Evolutionary conservation across 2,329 filamentous ascomycete species (phyloP).

Genomic region (Fusarium vanettenii): DNA sequence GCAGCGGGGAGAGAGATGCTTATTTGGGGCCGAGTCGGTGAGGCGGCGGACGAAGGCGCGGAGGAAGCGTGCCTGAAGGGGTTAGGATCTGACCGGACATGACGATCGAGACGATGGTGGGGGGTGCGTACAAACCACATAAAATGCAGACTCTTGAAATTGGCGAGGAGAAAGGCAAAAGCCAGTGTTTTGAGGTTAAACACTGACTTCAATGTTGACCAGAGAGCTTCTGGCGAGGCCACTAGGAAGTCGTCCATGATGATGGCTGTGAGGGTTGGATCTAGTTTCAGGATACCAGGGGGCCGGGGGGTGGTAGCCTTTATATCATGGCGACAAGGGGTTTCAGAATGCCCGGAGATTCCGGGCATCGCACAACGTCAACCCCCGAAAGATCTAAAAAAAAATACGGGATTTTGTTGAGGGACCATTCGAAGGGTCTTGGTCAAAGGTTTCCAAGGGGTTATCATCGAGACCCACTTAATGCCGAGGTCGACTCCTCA

Average conservation of each 20-base stretch:
- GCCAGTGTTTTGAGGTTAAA: not conserved
- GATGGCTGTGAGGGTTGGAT: not conserved
- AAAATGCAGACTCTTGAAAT: not conserved
- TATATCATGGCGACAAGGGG: not conserved
- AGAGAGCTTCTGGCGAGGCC: not conserved
- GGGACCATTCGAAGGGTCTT: not conserved
- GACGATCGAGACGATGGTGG: not conserved
- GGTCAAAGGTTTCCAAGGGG: not conserved
- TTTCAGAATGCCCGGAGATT: not conserved
- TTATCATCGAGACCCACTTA: not conserved
- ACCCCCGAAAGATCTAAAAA: not conserved
- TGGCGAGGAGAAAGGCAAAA: not conserved
- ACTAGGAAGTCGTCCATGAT: not conserved
- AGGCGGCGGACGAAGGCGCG: not conserved
- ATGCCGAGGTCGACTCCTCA: not conserved
- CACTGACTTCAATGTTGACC: not conserved
- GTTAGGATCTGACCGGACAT: not conserved
- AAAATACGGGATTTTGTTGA: not conserved
- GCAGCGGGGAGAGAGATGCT: not conserved
- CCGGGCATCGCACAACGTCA: not conserved
- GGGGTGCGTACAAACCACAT: not conserved
- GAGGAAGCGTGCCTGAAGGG: not conserved
- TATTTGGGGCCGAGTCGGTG: not conserved
- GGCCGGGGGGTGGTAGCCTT: not conserved
- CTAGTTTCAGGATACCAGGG: not conserved